Conservation (phyloP, 495 filamentous ascomycete species). For the Recurvomyces mirabilis region DNA sequence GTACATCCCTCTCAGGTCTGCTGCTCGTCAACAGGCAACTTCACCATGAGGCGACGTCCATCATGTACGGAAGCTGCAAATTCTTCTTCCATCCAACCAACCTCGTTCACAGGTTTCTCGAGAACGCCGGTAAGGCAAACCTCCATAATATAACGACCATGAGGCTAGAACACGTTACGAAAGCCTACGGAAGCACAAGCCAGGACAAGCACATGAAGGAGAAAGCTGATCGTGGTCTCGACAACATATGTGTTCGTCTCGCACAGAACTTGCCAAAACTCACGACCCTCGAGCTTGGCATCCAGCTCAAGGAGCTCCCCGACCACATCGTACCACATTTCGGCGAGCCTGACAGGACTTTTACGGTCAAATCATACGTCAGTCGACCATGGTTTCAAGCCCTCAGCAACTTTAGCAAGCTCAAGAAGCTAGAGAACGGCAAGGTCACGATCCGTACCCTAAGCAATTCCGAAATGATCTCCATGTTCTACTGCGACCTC, state of each 20-base stretch:
- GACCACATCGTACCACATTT: slow-evolving; percentile 1
- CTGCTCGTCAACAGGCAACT: background rate
- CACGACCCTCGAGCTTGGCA: background rate
- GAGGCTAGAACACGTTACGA: background rate
- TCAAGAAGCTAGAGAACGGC: background rate
- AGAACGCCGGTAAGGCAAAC: background rate
- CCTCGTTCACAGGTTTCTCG: background rate
- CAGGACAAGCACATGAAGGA: background rate
- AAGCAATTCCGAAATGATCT: no score
- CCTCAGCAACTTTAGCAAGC: background rate
- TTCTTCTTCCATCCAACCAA: background rate
- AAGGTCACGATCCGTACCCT: no score
- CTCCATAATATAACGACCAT: background rate
- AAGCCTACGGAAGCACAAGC: background rate
- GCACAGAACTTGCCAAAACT: background rate
- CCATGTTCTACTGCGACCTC: no score
- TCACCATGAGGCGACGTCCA: background rate
- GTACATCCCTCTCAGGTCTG: no score
- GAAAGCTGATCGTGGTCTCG: background rate
- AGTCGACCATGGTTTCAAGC: background rate
- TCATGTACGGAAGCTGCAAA: background rate
- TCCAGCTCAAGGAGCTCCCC: background rate
- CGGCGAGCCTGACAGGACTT: background rate
- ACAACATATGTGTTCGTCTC: background rate
- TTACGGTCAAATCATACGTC: background rate